phyloP scores from a whole-genome alignment of 345 rosid species.

The Euphorbia lathyris region DNA sequence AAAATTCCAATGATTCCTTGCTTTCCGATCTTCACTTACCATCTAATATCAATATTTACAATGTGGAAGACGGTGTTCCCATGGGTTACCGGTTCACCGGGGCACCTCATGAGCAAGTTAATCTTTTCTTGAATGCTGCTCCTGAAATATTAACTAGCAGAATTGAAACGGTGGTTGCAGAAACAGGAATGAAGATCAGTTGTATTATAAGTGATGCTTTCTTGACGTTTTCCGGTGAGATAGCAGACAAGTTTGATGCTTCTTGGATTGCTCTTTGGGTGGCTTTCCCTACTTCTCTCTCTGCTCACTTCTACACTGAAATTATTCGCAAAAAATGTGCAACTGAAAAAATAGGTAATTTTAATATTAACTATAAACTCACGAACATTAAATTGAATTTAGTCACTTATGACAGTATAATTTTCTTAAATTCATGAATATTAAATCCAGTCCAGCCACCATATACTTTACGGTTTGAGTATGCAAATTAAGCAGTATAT shows the following conservation, averaged over 20 bases:
- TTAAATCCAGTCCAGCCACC: too few species aligned
- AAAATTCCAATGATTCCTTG: neutral
- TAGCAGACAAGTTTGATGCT: slow-evolving; percentile 35
- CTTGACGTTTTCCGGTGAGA: slow-evolving; percentile 34
- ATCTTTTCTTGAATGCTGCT: neutral
- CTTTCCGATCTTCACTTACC: neutral
- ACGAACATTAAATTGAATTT: too few species aligned
- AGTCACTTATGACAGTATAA: too few species aligned
- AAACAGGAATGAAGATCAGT: slow-evolving; percentile 33
- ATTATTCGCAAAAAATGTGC: slow-evolving; percentile 18
- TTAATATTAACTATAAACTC: too few species aligned
- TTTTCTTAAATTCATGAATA: too few species aligned
- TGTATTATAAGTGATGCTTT: slow-evolving; percentile 57
- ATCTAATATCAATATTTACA: neutral
- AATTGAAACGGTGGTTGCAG: slow-evolving; percentile 37
- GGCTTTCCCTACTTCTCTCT: slow-evolving; percentile 37
- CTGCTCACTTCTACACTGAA: slow-evolving; percentile 43
- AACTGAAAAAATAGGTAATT: neutral
- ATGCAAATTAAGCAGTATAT: too few species aligned
- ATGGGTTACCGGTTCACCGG: neutral
- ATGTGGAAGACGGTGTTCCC: neutral
- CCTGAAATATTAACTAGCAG: neutral
- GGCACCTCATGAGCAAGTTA: neutral
- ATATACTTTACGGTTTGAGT: too few species aligned
- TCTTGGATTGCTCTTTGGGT: slow-evolving; percentile 53